Evolutionary conservation across 1,284 basidiomycete genomes (phyloP).

Genomic region (Schizophyllum commune): DNA sequence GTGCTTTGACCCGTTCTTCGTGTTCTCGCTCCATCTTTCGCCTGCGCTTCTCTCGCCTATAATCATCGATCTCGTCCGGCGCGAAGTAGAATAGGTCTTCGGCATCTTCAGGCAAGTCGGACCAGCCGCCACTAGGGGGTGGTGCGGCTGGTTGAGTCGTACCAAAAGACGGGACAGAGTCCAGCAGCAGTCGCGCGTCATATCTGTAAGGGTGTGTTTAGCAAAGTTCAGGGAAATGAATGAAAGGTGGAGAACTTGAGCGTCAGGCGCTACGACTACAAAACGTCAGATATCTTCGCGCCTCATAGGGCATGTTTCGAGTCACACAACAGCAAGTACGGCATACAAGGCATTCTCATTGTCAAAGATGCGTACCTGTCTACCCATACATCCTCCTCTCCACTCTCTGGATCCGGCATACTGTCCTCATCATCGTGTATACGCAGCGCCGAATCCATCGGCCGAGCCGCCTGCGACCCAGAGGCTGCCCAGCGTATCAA

Average conservation of each 20-base stretch:
- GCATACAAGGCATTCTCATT: neutral
- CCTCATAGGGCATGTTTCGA: neutral
- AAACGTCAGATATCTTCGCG: no score
- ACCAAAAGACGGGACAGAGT: conserved; percentile 29
- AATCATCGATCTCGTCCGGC: conserved; percentile 58
- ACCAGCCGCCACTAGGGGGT: conserved; percentile 63
- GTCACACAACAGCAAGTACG: neutral
- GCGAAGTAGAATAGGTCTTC: conserved; percentile 79
- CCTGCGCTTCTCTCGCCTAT: conserved; percentile 57
- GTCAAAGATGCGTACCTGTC: conserved; percentile 11
- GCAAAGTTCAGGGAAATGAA: conserved; percentile 10
- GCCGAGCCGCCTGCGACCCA: neutral
- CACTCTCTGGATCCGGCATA: neutral
- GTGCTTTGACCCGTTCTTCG: conserved; percentile 56
- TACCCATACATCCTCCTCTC: conserved; percentile 9
- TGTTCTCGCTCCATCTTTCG: conserved; percentile 50
- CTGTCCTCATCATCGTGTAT: conserved; percentile 6
- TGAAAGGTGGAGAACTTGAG: conserved; percentile 8
- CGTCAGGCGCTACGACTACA: neutral
- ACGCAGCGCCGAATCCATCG: neutral
- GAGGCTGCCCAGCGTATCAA: conserved; percentile 9
- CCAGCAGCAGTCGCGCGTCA: conserved; percentile 69
- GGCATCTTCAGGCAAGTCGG: conserved; percentile 72
- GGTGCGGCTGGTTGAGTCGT: neutral
- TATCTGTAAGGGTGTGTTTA: conserved; percentile 42